Conservation (phyloP, 2,329 filamentous ascomycete genomes). For the Epichloe sp. region DNA sequence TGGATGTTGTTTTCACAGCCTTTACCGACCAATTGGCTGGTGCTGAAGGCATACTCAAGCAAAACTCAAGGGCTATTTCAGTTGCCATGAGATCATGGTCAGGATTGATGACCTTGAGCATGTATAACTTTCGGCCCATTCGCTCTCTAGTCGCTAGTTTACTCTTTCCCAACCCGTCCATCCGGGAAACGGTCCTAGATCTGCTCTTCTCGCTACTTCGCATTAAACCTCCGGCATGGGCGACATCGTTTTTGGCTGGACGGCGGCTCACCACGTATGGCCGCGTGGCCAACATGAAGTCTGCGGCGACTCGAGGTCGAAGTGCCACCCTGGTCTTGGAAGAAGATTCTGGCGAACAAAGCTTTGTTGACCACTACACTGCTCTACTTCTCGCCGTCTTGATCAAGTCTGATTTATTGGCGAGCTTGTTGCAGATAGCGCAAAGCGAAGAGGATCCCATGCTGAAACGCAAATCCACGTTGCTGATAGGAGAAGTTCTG, state of each 20-base stretch:
- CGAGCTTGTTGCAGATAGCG: conserved; percentile 48
- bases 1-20: conserved; percentile 79
- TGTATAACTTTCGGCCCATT: conserved; percentile 77
- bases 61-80: conserved; percentile 87
- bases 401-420: conserved; percentile 64
- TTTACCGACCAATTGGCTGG: conserved; percentile 71
- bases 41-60: conserved; percentile 55
- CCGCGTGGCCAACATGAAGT: conserved; percentile 74
- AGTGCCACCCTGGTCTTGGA: conserved; percentile 42
- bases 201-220: conserved; percentile 67
- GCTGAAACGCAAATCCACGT: conserved; percentile 75
- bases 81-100: conserved; percentile 87
- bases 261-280: conserved; percentile 90
- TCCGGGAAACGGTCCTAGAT: conserved; percentile 72
- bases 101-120: conserved; percentile 74
- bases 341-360: conserved; percentile 60
- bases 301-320: conserved; percentile 36
- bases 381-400: conserved; percentile 77
- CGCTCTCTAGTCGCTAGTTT: conserved; percentile 61
- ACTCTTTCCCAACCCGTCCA: conserved; percentile 39
- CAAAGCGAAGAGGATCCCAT: conserved; percentile 54
- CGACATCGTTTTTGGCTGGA: conserved; percentile 86
- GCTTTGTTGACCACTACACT: conserved; percentile 88
- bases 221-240: conserved; percentile 88
- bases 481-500: conserved; percentile 81